Conservation (phyloP, 768 basidiomycete species). For the Mycena galopus region DNA sequence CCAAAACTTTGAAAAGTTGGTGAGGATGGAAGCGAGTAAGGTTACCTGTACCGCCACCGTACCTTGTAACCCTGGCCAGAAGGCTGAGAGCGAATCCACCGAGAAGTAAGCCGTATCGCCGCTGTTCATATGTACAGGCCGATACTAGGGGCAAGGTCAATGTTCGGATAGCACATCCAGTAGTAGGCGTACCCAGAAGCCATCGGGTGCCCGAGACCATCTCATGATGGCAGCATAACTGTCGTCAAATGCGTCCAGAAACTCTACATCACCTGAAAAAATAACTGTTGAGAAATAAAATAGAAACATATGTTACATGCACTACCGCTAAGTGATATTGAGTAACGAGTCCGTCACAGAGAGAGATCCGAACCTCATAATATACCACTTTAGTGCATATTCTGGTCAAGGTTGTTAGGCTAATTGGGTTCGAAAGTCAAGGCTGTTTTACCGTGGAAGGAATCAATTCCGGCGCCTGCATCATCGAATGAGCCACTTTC, state of each 20-base stretch:
- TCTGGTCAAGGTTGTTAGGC: slow-evolving; percentile 54
- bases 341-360: not conserved
- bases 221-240: slow-evolving; percentile 89
- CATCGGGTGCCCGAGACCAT: slow-evolving; percentile 84
- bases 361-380: slow-evolving; percentile 63
- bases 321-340: slow-evolving; percentile 43
- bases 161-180: not conserved
- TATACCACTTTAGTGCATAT: slow-evolving; percentile 93
- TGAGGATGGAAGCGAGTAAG: not conserved
- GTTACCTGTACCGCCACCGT: too few relatives aligned
- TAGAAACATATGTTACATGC: slow-evolving; percentile 48
- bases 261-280: slow-evolving; percentile 76
- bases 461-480: slow-evolving; percentile 89
- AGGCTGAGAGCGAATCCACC: slow-evolving; percentile 96
- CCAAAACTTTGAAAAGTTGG: slow-evolving; percentile 60
- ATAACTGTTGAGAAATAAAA: not conserved
- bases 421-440: not conserved
- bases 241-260: slow-evolving; percentile 88
- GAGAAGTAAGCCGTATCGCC: slow-evolving; percentile 82
- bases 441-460: slow-evolving; percentile 68
- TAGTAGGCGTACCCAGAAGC: slow-evolving; percentile 78
- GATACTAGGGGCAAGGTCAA: slow-evolving; percentile 70
- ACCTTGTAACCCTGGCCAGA: slow-evolving; percentile 95
- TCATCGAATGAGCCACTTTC: not conserved
- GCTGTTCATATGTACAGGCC: slow-evolving; percentile 82